Conservation (phyloP, 805 yeast genomes). For the Nakazawaea ishiwadae region DNA sequence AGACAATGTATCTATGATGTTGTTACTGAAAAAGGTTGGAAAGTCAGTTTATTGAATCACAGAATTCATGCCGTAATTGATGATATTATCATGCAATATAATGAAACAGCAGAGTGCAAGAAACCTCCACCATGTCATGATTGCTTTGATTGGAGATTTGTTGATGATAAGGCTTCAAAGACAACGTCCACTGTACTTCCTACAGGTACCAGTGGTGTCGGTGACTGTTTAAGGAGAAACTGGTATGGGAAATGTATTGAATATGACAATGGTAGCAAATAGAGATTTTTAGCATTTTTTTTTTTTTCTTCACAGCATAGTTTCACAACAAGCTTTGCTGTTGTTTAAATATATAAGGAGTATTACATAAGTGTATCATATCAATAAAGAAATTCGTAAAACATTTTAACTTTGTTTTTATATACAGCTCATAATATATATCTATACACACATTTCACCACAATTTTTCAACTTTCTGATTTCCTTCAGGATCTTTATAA, state of each 20-base stretch:
- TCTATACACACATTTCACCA: slow-evolving; percentile 20
- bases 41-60: slow-evolving; percentile 81
- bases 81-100: slow-evolving; percentile 65
- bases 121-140: slow-evolving; percentile 83
- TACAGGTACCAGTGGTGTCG: slow-evolving; percentile 18
- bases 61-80: slow-evolving; percentile 88
- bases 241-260: slow-evolving; percentile 66
- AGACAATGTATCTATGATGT: slow-evolving; percentile 83
- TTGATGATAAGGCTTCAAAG: slow-evolving; percentile 28
- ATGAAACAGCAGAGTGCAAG: slow-evolving; percentile 70
- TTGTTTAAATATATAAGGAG: too few relatives aligned
- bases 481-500: slow-evolving; percentile 21
- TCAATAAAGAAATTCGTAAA: too few relatives aligned
- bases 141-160: slow-evolving; percentile 84
- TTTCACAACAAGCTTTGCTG: too few relatives aligned
- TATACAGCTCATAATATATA: too few relatives aligned
- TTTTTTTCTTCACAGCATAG: background rate
- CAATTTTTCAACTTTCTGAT: slow-evolving; percentile 23
- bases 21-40: slow-evolving; percentile 88
- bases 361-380: too few relatives aligned
- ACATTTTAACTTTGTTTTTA: too few relatives aligned
- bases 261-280: slow-evolving; percentile 23
- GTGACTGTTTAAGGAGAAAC: slow-evolving; percentile 48
- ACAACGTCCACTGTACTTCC: slow-evolving; percentile 20
- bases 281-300: background rate